Conservation (phyloP, 306 rosid species). For the Carpinus fangiana region DNA sequence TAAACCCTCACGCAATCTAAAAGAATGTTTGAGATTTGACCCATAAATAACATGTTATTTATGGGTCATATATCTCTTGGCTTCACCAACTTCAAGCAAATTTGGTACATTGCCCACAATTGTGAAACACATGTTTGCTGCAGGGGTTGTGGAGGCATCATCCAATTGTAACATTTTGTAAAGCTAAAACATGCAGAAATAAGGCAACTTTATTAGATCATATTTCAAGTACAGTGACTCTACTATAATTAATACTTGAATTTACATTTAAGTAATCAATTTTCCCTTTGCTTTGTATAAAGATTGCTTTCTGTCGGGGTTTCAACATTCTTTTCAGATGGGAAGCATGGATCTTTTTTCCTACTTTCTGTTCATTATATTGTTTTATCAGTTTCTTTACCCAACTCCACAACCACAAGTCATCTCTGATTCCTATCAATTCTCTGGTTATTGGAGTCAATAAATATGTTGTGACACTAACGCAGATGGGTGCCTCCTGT, state of each 20-base stretch:
- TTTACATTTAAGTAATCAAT: constrained; percentile 31
- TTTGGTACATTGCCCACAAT: not conserved
- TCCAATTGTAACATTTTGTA: not conserved
- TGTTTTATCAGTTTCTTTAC: constrained; percentile 3
- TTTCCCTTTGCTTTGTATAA: constrained; percentile 23
- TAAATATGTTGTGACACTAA: not conserved
- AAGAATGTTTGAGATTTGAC: too few species aligned
- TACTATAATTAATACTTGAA: constrained; percentile 33
- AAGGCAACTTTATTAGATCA: not conserved
- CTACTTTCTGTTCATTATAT: not conserved
- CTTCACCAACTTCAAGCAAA: not conserved
- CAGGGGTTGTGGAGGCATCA: not conserved
- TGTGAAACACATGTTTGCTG: not conserved
- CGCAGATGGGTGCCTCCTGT: constrained; percentile 8
- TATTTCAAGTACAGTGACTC: not conserved
- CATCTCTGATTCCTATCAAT: constrained; percentile 37
- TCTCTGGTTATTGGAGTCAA: not conserved
- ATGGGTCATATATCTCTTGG: not conserved
- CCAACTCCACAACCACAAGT: constrained; percentile 47
- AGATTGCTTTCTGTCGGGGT: constrained; percentile 9
- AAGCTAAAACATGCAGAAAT: constrained; percentile 11
- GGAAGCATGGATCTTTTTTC: not conserved
- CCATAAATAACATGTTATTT: too few species aligned
- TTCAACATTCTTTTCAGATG: not conserved
- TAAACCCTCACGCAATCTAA: too few species aligned